phyloP scores from a whole-genome alignment of 1,284 basidiomycete genomes.

The Salmacisia buchloeana region DNA sequence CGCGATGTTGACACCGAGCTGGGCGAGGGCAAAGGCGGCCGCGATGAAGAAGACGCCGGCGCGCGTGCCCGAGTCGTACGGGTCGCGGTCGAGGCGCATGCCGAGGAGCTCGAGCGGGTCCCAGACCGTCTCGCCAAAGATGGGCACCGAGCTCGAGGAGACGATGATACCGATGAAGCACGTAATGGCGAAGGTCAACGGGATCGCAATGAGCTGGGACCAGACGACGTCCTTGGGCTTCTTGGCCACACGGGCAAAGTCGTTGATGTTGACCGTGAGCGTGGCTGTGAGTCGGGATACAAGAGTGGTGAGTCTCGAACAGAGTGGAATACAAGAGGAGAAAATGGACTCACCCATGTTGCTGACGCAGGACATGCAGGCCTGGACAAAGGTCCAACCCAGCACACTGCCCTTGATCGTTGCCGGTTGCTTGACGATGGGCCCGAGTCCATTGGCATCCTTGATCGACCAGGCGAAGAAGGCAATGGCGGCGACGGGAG shows the following conservation, averaged over 20 bases:
- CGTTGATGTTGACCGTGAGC: constrained; percentile 30
- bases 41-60: constrained; percentile 64
- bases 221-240: constrained; percentile 21
- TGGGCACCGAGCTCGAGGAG: constrained; percentile 67
- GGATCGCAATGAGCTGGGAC: constrained; percentile 57
- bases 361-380: constrained; percentile 27
- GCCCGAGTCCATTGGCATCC: constrained; percentile 66
- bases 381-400: constrained; percentile 70
- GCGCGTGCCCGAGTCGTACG: constrained; percentile 56
- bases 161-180: constrained; percentile 79
- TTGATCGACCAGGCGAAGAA: constrained; percentile 77
- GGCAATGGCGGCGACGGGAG: constrained; percentile 55
- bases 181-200: constrained; percentile 69
- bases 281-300: neutral
- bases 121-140: constrained; percentile 75
- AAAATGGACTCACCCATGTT: constrained; percentile 26
- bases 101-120: constrained; percentile 69
- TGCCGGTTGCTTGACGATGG: constrained; percentile 67
- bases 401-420: constrained; percentile 65
- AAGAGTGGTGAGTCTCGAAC: neutral
- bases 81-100: constrained; percentile 63
- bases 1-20: constrained; percentile 61
- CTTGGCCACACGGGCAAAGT: constrained; percentile 35
- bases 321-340: neutral
- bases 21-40: constrained; percentile 68